Evolutionary conservation across 768 basidiomycete genomes (phyloP), one percentile per base, ranked within the genome.

Genomic region (Daedaleopsis sinensis): DNA sequence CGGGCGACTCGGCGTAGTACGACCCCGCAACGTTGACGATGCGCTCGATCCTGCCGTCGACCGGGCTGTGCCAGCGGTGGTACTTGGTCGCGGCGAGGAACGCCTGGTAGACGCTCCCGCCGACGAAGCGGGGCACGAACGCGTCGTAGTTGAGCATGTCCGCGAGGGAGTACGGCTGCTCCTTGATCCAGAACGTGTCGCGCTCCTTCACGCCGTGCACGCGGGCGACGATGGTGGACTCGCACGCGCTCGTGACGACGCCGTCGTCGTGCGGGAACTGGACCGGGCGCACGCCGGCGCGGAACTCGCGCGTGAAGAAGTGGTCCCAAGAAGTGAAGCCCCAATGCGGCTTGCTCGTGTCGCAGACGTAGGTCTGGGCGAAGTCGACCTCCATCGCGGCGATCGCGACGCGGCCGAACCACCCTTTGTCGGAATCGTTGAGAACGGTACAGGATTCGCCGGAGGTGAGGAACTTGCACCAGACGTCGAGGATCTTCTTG

Each of bases 31-130:
- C 70, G 36, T 78, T 66, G 19, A 77, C 77, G 12, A 73, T 71
- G 67, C 80, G 74, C 16, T 65, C 68, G 38, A 85, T 72, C 1
- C 47, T 72, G 2, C 83, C 83, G 39, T 77, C 73, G 11, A 88
- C 78, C 57, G 88, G 88, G 52, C 77, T 73, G 69, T 84, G 83
- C 86, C 86, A 88, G 63, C 86, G 82, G 66, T 88, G 88, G 65
- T 87, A 89, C 32, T 79, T 77, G 23, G 78, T 65, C 3, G 83
- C 77, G 53, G 76, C 77, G 59, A 89, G 79, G 72, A 87, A 86
- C 0, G 80, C 85, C 65, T 88, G 87, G 70, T 79, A 80, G 37
- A 84, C 70, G 0, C 79, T 80, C 13, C 81, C 86, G 9, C 82
- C 84, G 6, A 78, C 74, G 63, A 86, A 83, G 18, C 77, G 69